Evolutionary conservation across 2,329 filamentous ascomycete species (phyloP), one percentile per base, ranked within the genome.

Genomic region (Corinectria fuckeliana): DNA sequence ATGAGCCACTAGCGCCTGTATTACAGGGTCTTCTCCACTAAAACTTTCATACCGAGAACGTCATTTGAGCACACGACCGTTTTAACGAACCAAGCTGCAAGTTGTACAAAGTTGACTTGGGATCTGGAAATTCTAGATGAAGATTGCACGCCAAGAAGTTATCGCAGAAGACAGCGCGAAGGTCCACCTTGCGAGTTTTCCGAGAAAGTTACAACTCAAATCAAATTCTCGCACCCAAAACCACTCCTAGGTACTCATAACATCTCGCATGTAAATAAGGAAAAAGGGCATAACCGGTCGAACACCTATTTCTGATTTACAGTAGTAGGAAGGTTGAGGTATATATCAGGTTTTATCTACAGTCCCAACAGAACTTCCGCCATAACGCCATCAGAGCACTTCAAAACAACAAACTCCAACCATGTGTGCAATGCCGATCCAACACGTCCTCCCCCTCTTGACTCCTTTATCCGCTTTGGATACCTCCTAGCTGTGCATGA

Each of bases 321-420:
- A 55, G 21, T 55, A 25, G 25, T 48, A 41, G 25, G 48, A 55
- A 32, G 49, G n/a, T 55, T 57, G 55, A 60, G 56, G 47, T 57
- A 57, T 57, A 57, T 57, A 51, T 57, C 41, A 10, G 30, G 21
- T 66, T 68, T 69, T 67, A 44, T 69, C 63, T 69, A 69, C 56
- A 58, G 26, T 56, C 65, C 64, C 58, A 62, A 60, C 56, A 64
- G 55, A 64, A 36, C 58, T 49, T 39, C 66, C 60, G 50, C 62
- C 65, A 30, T 60, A 69, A 69, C 67, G 67, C 67, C 67, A 30
- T 56, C 44, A 55, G 67, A 65, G 48, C 39, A 65, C 48, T 53
- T 56, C 61, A 58, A 61, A 56, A 56, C 39, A 65, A 57, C 45
- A 49, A 69, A 69, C 67, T 68, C 67, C 65, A 60, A 51, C 50